phyloP scores from a whole-genome alignment of 1,284 basidiomycete species.

The Cutaneotrichosporon sp. region DNA sequence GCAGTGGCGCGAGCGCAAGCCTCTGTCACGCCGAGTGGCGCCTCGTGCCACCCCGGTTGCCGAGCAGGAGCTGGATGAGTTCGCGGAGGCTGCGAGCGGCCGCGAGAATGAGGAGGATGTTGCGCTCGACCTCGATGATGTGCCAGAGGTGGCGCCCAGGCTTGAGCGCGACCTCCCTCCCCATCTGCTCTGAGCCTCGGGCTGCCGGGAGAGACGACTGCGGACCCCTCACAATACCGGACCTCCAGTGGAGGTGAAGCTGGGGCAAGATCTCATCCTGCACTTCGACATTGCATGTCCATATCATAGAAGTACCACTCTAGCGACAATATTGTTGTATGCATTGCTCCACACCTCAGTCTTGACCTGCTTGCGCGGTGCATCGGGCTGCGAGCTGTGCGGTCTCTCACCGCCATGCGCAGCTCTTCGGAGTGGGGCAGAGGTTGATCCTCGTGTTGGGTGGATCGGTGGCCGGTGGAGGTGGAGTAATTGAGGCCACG shows the following conservation, averaged over 20 bases:
- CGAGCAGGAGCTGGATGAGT: neutral
- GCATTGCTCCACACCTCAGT: slow-evolving; percentile 1
- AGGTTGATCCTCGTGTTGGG: too few relatives aligned
- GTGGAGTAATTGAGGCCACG: neutral
- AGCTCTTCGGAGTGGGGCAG: neutral
- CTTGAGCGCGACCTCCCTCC: neutral
- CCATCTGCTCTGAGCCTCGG: neutral
- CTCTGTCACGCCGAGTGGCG: too few relatives aligned
- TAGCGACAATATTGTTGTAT: slow-evolving; percentile 4
- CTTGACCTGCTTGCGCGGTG: neutral
- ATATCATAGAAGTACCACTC: neutral
- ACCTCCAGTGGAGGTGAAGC: too few relatives aligned
- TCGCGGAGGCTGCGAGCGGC: neutral
- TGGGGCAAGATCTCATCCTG: too few relatives aligned
- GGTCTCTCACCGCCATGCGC: too few relatives aligned
- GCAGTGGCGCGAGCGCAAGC: neutral
- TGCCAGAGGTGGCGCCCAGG: neutral
- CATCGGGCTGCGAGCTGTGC: neutral
- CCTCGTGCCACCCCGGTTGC: neutral
- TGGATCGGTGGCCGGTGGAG: neutral
- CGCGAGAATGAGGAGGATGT: neutral
- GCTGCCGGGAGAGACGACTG: too few relatives aligned
- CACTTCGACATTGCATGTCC: neutral
- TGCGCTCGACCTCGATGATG: neutral
- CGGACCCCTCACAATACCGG: too few relatives aligned